Evolutionary conservation across 2,329 filamentous ascomycete genomes (phyloP).

Genomic region (Ceratocystis colombiana): DNA sequence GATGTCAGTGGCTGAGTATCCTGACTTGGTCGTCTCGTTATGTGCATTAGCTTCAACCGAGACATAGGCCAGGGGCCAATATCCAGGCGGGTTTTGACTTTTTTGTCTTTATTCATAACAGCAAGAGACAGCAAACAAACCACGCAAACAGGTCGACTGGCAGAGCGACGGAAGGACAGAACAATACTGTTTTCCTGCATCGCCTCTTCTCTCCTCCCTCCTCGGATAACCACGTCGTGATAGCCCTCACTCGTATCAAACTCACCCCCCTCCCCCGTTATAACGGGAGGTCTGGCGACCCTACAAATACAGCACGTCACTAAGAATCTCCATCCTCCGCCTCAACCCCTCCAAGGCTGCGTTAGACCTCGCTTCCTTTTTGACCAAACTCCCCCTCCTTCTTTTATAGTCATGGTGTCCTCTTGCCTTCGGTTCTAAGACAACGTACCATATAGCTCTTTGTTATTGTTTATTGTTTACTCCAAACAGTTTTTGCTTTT

Average conservation of each 20-base stretch:
- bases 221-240: background rate
- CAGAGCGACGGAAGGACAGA: too few relatives aligned
- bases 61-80: slow-evolving; percentile 4
- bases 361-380: background rate
- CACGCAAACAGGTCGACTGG: too few relatives aligned
- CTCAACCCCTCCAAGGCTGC: background rate
- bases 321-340: background rate
- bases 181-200: background rate
- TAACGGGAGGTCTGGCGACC: background rate
- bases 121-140: too few relatives aligned
- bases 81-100: background rate
- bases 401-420: background rate
- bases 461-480: slow-evolving; percentile 10
- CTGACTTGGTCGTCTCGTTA: background rate
- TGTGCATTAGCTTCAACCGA: slow-evolving; percentile 10
- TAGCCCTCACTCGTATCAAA: background rate
- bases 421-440: background rate
- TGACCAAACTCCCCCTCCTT: background rate
- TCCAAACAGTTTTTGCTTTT: background rate
- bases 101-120: background rate
- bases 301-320: slow-evolving; percentile 11
- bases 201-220: background rate
- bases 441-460: background rate
- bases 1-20: slow-evolving; percentile 8
- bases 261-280: background rate